A percentile compares a stretch with the other conserved stretches of the same genome.
Conservation (phyloP, 2,329 filamentous ascomycete genomes). For the Paecilomyces variotii region DNA sequence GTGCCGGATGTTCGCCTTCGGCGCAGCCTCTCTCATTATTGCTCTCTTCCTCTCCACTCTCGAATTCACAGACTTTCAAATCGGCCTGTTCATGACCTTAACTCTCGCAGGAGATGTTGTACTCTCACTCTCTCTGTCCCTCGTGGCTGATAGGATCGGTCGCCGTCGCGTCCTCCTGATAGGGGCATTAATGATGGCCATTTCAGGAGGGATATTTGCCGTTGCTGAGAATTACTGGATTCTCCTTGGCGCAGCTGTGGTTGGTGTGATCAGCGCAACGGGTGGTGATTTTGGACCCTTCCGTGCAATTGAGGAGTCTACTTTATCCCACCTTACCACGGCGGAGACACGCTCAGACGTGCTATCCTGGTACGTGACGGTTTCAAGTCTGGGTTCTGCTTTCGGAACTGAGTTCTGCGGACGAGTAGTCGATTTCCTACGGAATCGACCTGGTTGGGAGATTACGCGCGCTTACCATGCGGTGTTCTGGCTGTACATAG, state of each 20-base stretch:
- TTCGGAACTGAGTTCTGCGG: conserved; percentile 48
- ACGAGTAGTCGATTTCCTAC: conserved; percentile 43
- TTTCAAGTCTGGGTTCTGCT: conserved; percentile 48
- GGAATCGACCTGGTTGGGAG: conserved; percentile 40
- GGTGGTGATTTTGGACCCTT: not conserved
- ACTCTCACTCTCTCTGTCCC: not conserved
- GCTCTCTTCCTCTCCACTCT: not conserved
- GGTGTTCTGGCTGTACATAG: conserved; percentile 51
- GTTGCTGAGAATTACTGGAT: not conserved
- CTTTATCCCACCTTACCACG: conserved; percentile 5
- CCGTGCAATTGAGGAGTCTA: not conserved
- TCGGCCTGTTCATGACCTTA: not conserved
- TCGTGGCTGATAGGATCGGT: not conserved
- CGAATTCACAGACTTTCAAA: not conserved
- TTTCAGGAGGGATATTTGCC: not conserved
- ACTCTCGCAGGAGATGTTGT: not conserved
- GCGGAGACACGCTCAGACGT: conserved; percentile 14
- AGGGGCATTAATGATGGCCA: not conserved
- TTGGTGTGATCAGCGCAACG: not conserved
- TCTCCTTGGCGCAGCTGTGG: not conserved
- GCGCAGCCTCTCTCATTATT: not conserved
- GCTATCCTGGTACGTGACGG: conserved; percentile 37
- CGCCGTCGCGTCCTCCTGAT: not conserved
- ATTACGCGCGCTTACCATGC: conserved; percentile 48
- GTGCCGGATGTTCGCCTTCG: not conserved